phyloP scores from a whole-genome alignment of 1,284 basidiomycete genomes.

The Sporisorium iseilematis-ciliati region DNA sequence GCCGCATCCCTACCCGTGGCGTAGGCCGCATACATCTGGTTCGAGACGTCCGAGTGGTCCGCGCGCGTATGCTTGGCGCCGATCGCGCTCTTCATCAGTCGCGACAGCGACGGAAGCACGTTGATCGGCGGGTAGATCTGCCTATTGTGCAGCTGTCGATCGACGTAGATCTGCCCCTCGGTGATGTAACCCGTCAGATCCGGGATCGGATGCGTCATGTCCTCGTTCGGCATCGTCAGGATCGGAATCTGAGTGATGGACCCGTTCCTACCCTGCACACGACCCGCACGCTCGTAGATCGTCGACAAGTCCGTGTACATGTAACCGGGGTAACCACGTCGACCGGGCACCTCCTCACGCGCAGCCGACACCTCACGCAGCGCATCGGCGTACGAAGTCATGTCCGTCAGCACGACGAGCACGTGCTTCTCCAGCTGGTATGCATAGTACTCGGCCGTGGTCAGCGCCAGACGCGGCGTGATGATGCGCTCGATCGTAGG shows the following conservation, averaged over 20 bases:
- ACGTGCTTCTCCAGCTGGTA: slow-evolving; percentile 99
- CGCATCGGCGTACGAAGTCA: slow-evolving; percentile 98
- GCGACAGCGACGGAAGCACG: slow-evolving; percentile 96
- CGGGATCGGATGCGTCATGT: slow-evolving; percentile 99
- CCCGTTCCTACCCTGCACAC: slow-evolving; percentile 96
- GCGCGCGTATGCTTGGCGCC: slow-evolving; percentile 96
- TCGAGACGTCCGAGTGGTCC: slow-evolving; percentile 97
- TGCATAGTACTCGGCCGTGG: slow-evolving; percentile 99
- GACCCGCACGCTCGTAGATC: slow-evolving; percentile 98
- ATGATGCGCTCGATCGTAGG: slow-evolving; percentile 99
- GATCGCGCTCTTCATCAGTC: slow-evolving; percentile 99
- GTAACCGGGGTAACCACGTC: slow-evolving; percentile 98
- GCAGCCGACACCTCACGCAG: slow-evolving; percentile 94
- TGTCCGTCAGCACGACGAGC: slow-evolving; percentile 97
- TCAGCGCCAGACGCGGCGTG: slow-evolving; percentile 96
- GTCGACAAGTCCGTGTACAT: slow-evolving; percentile 81
- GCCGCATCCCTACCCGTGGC: slow-evolving; percentile 88
- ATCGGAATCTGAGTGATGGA: slow-evolving; percentile 99
- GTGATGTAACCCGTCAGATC: slow-evolving; percentile 99
- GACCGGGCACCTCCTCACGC: slow-evolving; percentile 98
- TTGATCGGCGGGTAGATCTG: slow-evolving; percentile 99
- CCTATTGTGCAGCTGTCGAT: slow-evolving; percentile 87
- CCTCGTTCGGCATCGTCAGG: slow-evolving; percentile 98
- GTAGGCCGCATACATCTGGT: slow-evolving; percentile 69
- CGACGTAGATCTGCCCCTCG: slow-evolving; percentile 97